Base-by-base conservation (phyloP, 2,329 filamentous ascomycete species). In the Verticillium tricorpus region DNA sequence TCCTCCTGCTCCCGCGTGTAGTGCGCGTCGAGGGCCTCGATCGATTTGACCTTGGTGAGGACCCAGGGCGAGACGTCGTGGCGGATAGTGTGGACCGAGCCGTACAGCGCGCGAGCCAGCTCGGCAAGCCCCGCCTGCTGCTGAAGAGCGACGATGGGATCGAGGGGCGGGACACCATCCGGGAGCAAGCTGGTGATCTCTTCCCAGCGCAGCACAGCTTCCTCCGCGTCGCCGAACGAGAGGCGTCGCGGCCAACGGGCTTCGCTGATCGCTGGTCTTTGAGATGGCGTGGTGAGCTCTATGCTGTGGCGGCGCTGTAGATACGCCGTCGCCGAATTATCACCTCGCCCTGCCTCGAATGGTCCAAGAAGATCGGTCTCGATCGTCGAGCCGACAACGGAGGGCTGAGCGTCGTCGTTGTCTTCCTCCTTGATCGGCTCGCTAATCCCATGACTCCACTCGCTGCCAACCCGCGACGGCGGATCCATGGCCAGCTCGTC, bases 221-320 rank as follows among this genome's bases (percentile, higher is more conserved):
- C 89, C 74, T 91, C 89, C 1, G 89, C 90, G 55, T 89, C 82
- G 62, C 88, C 87, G 72, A 93, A 93, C 4, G 90, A 93, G 65
- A 93, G 80, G 54, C 89, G 85, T 1, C 90, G 86, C 1, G 89
- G 85, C 84, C 88, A 91, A 62, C 84, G 85, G 32, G 81, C 80
- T 64, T 90, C 87, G 63, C 85, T 82, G 1, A 78, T 73, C 28
- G 58, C 4, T 7, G 64, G 65, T 8, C 71, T 72, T n/a, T 19
- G 45, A 5, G 45, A 22, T 52, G 45, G 45, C 45, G 45, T 52
- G 0, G 72, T 69, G 2, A 72, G 70, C 5, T 79, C 76, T 45
- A 85, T 74, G 68, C 86, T 89, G 67, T 88, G 83, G 25, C 90
- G 86, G 19, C 90, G 85, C 31, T 84, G 82, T 11, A 92, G 77